A percentile compares a stretch with the other conserved stretches of the same genome.
phyloP scores from a whole-genome alignment of 73 alveolate species.

The Paramecium sexaurelia region DNA sequence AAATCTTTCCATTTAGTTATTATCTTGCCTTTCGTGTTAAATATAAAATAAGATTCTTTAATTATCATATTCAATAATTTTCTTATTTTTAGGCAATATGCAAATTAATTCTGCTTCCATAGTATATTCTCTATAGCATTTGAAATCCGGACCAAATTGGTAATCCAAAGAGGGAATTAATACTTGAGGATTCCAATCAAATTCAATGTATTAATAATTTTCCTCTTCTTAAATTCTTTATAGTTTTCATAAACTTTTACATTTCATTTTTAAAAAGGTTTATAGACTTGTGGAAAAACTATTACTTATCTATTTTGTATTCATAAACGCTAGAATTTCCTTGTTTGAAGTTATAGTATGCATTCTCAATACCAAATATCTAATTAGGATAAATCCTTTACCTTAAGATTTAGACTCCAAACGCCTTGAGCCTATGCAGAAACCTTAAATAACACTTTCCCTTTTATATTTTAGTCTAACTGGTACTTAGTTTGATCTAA shows the following conservation, averaged over 20 bases:
- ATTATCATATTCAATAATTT: neutral
- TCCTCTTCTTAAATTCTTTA: neutral
- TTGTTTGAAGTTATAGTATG: neutral
- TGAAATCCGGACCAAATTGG: neutral
- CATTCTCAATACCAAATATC: neutral
- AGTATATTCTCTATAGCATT: neutral
- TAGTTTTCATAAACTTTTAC: neutral
- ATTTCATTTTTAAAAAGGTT: neutral
- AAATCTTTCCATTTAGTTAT: neutral
- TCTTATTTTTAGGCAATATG: neutral
- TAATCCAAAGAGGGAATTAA: neutral
- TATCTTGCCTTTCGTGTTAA: neutral
- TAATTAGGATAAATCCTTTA: neutral
- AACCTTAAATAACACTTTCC: neutral
- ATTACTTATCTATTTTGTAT: neutral
- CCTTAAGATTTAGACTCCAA: neutral
- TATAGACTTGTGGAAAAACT: neutral
- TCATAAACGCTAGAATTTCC: neutral
- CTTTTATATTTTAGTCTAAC: neutral
- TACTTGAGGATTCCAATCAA: neutral
- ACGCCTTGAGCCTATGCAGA: neutral
- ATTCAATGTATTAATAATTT: neutral
- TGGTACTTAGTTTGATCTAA: neutral
- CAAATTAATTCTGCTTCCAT: neutral
- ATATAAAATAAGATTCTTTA: neutral